Evolutionary conservation across 2,329 filamentous ascomycete species (phyloP).

Genomic region (Aureobasidium lini): DNA sequence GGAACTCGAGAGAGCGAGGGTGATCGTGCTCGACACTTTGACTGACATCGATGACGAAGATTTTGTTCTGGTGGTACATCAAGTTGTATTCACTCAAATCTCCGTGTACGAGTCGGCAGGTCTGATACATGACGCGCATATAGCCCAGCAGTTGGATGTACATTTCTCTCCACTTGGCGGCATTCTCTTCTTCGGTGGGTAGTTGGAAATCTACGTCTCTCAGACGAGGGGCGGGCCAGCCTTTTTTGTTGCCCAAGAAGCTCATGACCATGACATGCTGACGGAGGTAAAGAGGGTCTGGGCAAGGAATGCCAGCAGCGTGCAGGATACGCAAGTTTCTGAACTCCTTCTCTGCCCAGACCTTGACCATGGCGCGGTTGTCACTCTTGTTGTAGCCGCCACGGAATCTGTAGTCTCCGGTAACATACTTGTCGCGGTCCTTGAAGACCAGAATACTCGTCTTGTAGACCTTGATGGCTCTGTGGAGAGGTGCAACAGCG

Average conservation of each 20-base stretch:
- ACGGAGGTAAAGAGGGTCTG: conserved; percentile 80
- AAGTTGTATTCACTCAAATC: conserved; percentile 98
- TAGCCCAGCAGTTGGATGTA: conserved; percentile 80
- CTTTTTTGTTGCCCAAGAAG: conserved; percentile 81
- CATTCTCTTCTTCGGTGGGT: conserved; percentile 42
- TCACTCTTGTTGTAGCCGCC: conserved; percentile 89
- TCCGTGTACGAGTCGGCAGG: conserved; percentile 85
- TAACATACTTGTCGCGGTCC: conserved; percentile 91
- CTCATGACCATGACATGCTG: conserved; percentile 95
- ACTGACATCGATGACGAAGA: conserved; percentile 95
- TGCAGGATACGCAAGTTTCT: conserved; percentile 83
- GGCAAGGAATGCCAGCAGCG: conserved; percentile 77
- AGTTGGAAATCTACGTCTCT: conserved; percentile 73
- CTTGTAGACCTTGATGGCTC: conserved; percentile 98
- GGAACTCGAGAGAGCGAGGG: conserved; percentile 81
- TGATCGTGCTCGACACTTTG: conserved; percentile 97
- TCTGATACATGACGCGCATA: conserved; percentile 90
- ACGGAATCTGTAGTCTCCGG: conserved; percentile 87
- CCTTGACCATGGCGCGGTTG: conserved; percentile 93
- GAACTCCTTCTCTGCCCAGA: conserved; percentile 99
- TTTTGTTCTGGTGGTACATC: conserved; percentile 71
- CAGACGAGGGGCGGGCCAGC: conserved; percentile 79
- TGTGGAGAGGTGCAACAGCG: conserved; percentile 50
- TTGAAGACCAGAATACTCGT: conserved; percentile 97
- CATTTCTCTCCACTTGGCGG: conserved; percentile 65